A percentile compares a stretch with the other conserved stretches of the same genome.
Evolutionary conservation across 768 basidiomycete species (phyloP).

Genomic region (Mycena leptocephala): DNA sequence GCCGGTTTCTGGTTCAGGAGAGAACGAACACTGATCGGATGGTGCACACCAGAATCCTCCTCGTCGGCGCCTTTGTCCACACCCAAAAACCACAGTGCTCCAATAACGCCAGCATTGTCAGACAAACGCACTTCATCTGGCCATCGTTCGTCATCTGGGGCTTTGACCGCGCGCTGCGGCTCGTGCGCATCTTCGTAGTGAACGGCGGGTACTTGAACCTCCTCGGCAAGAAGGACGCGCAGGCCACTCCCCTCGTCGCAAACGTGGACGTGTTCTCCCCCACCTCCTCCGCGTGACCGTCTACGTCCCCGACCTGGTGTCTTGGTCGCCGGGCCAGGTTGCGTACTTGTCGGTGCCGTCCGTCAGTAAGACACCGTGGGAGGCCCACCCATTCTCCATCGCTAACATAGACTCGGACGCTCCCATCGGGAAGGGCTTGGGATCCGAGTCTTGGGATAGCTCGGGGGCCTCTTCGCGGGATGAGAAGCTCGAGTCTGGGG

Average conservation of each 20-base stretch:
- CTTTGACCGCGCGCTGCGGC: conserved; percentile 67
- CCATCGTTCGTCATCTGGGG: conserved; percentile 70
- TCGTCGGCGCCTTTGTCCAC: conserved; percentile 62
- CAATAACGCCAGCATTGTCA: conserved; percentile 26
- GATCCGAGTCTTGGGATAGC: too few species aligned
- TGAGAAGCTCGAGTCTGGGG: conserved; percentile 2
- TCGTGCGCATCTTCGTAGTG: conserved; percentile 59
- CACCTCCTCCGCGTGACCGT: conserved; percentile 66
- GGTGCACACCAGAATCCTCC: conserved; percentile 36
- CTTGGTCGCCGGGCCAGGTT: conserved; percentile 70
- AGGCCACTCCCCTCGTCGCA: too few species aligned
- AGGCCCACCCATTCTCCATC: conserved; percentile 78
- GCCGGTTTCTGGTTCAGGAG: neutral
- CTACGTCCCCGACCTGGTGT: conserved; percentile 53
- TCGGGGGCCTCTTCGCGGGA: neutral
- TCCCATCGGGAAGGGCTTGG: too few species aligned
- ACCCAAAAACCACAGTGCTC: conserved; percentile 46
- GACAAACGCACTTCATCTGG: conserved; percentile 58
- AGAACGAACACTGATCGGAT: neutral
- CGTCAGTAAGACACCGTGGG: conserved; percentile 61
- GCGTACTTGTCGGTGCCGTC: conserved; percentile 67
- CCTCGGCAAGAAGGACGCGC: conserved; percentile 27
- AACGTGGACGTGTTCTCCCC: conserved; percentile 61
- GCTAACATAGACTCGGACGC: conserved; percentile 60
- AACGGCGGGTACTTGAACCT: conserved; percentile 59